These are phyloP conservation scores for Stemphylium vesicarium DNA, from an alignment of 2,329 filamentous ascomycete genomes.

Conservation along the genomic window DNA sequence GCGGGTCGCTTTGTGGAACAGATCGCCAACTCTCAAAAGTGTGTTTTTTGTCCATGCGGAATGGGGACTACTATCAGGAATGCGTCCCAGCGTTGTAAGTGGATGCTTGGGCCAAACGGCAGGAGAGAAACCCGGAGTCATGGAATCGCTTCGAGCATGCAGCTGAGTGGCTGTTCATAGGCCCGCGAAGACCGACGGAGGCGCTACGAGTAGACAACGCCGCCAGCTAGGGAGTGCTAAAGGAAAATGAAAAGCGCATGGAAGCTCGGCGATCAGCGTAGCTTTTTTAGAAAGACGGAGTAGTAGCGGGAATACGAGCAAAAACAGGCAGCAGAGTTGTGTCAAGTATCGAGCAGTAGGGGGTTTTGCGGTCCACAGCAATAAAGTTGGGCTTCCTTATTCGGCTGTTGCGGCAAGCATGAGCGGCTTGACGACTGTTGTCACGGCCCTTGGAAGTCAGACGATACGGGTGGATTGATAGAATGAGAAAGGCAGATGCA, in stretches of 20 bases:
- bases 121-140: conserved; percentile 30
- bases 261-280: conserved; percentile 33
- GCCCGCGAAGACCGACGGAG: conserved; percentile 8
- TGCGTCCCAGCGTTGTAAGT: conserved; percentile 18
- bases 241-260: conserved; percentile 31
- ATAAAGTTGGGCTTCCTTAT: conserved; percentile 38
- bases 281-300: conserved; percentile 15
- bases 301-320: conserved; percentile 31
- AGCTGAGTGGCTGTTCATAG: conserved; percentile 16
- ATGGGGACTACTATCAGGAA: conserved; percentile 11
- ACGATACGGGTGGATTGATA: conserved; percentile 40
- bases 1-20: conserved; percentile 46
- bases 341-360: background rate
- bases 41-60: conserved; percentile 25
- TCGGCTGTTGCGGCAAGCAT: conserved; percentile 47
- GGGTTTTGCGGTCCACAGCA: conserved; percentile 27
- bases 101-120: conserved; percentile 27
- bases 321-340: conserved; percentile 10
- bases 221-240: conserved; percentile 15
- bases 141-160: conserved; percentile 24
- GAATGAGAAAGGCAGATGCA: conserved; percentile 40
- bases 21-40: conserved; percentile 33
- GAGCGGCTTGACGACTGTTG: conserved; percentile 22
- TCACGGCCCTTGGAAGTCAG: conserved; percentile 35
- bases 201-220: conserved; percentile 19